Evolutionary conservation across 805 yeast species (phyloP), one percentile per base, ranked within the genome.

Genomic region (Zygotorulaspora chibaensis): DNA sequence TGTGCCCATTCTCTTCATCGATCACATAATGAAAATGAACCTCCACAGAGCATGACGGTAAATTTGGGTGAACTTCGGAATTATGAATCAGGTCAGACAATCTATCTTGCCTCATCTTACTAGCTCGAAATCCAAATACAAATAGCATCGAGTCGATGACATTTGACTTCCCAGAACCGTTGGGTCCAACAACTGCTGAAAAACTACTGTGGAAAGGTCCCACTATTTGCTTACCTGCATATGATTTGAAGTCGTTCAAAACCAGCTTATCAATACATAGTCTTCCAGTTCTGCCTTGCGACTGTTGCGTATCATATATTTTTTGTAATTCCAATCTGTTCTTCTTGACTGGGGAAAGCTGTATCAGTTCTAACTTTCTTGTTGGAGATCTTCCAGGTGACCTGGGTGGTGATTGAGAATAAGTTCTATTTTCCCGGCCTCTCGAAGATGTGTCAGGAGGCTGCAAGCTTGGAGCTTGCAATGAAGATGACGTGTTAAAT

Each of bases 101-200:
- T 61, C 89, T 91, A 1, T 91, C 86, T 56, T 93, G 99, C 60
- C 99, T 82, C 96, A 93, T 89, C 63, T 95, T 93, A 62, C 81
- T 80, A 0, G 99, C 98, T 47, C 98, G 74, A 68, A 93, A 93
- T 0, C 99, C 99, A 70, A 93, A 93, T 1, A 95, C 99, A 65
- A 93, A 93, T 28, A 95, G 75, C 74, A 93, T 81, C 4, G 97
- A 88, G 64, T 95, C 99, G 64, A 93, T 93, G 53, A 93, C 97
- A 61, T 95, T 93, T 12, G 98, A 90, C 67, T 93, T 93, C 2
- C 99, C 99, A 10, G 96, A 85, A 8, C 99, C 99, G 64, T 93
- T 93, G 4, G 99, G 99, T 0, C 99, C 99, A 11, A 93, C 97
- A 9, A 93, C 95, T 0, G 99, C 98, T 9, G 96, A 87, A 60